A percentile compares a stretch with the other conserved stretches of the same genome.
Conservation (phyloP, 139 green algal genomes). For the Volvox reticuliferus region DNA sequence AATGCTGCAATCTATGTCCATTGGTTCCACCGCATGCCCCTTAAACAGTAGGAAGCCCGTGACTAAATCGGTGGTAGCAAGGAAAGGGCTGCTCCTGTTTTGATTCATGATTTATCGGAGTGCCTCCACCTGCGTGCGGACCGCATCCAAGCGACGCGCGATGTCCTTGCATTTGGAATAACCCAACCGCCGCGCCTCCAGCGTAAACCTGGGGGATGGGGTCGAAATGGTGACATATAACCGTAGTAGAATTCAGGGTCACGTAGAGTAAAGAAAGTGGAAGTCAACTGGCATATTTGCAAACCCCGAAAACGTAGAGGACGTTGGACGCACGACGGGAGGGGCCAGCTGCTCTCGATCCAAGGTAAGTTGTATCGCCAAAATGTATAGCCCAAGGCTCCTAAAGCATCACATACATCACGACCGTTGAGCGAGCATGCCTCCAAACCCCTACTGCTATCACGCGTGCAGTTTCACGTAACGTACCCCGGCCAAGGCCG, state of each 20-base stretch:
- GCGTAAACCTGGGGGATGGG: slow-evolving; percentile 35
- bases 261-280: too few relatives aligned
- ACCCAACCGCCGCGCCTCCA: slow-evolving; percentile 55
- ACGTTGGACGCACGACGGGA: too few relatives aligned
- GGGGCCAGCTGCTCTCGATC: too few relatives aligned
- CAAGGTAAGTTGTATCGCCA: too few relatives aligned
- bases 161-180: slow-evolving; percentile 42
- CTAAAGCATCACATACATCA: too few relatives aligned
- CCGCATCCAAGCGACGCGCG: slow-evolving; percentile 33
- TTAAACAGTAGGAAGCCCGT: too few relatives aligned
- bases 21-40: too few relatives aligned
- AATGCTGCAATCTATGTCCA: too few relatives aligned
- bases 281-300: too few relatives aligned
- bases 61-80: too few relatives aligned
- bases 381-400: not conserved
- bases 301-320: too few relatives aligned
- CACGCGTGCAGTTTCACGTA: not conserved
- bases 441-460: not conserved
- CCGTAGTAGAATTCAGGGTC: too few relatives aligned
- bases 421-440: not conserved
- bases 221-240: not conserved
- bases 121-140: slow-evolving; percentile 16
- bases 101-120: not conserved
- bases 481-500: not conserved
- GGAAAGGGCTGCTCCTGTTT: not conserved